Base-by-base conservation (phyloP, 768 basidiomycete genomes). In the Leccinum incarnatum region DNA sequence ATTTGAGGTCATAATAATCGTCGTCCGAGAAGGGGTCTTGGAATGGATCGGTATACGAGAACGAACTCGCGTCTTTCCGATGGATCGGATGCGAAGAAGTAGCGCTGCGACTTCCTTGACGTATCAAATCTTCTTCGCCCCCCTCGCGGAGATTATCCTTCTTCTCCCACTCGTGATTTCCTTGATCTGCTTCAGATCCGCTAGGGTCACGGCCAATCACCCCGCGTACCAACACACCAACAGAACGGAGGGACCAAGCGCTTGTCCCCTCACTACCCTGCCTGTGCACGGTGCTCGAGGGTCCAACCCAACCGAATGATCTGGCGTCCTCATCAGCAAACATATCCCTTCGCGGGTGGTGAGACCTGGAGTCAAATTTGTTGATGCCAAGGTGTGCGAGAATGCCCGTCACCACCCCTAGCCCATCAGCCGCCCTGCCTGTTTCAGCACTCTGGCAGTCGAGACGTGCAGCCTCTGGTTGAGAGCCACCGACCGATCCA, bases 291-390 rank as follows among this genome's bases (percentile, higher is more conserved):
- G 49, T 29, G 10, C 19, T 61, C 72, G 62, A 56, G 42, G 57
- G 47, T 34, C 61, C 60, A 40, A 40, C 55, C 61, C 56, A 49
- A 12, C 64, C 65, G 45, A 88, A 83, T 15, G 83, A 79, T 9
- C 78, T 76, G 2, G 79, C 77, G 64, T 91, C 90, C 71, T 91
- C 90, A 55, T 93, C 89, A 4, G 84, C 88, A 34, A 91, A 80
- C 82, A 92, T 91, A 67, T 92, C 88, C 30, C 81, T 78, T 30
- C 89, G 78, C 55, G 71, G 72, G 9, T 55, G 65, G 29, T 5
- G 55, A 17, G 54, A n/a, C 9, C 6, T 37, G 15, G 54, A 56
- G 11, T 52, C 55, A 56, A 50, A 53, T 53, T 55, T 69, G 23
- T 40, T 55, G 57, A 72, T 47, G 32, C 72, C 66, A n/a, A 74